Base-by-base conservation (phyloP, 305 asterid genomes). In the Solanum aculeatissimum region DNA sequence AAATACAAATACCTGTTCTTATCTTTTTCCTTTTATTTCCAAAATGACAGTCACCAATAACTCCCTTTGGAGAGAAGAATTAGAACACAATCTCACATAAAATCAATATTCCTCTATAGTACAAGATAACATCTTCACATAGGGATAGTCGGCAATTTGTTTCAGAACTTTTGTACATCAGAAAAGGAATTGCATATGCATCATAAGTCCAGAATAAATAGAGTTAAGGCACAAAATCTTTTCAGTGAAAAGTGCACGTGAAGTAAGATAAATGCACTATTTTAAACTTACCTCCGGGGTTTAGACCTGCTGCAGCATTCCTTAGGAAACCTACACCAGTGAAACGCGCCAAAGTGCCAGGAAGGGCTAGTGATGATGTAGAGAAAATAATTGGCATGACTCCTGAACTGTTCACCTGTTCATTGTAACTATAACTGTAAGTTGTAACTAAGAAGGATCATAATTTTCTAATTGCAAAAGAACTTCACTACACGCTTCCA, bases 351-450 rank as follows among this genome's bases (percentile, higher is more conserved):
- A 96, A 91, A 77, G 98, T 96, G 81, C 94, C 98, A 16, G 99
- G 99, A 88, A 96, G 94, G 85, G 99, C 97, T 90, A 96, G 80
- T 40, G 99, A 95, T 63, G 99, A 96, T 58, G 99, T 96, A 21
- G 99, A 96, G 92, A 96, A 95, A 89, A 96, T 96, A 89, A 96
- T 96, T 70, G 99, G 99, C 99, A 96, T 96, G 86, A 96, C 98
- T 72, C 99, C 99, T 58, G 99, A 88, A 87, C 98, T 94, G 91
- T 96, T 96, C 82, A 96, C 99, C 98, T 96, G 96, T 74, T 55
- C 89, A 83, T 74, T 47, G 60, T 74, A 77, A 77, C 15, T 49
- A 51, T 9, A 77, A 18, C 9, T 1, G 45, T 77, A 16, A 77
- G 62, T 49, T 51, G 65, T 74, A 45, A 4, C 62, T 49, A 75